A percentile compares a stretch with the other conserved stretches of the same genome.
phyloP scores from a whole-genome alignment of 106 monocot species.

The Hemerocallis citrina region DNA sequence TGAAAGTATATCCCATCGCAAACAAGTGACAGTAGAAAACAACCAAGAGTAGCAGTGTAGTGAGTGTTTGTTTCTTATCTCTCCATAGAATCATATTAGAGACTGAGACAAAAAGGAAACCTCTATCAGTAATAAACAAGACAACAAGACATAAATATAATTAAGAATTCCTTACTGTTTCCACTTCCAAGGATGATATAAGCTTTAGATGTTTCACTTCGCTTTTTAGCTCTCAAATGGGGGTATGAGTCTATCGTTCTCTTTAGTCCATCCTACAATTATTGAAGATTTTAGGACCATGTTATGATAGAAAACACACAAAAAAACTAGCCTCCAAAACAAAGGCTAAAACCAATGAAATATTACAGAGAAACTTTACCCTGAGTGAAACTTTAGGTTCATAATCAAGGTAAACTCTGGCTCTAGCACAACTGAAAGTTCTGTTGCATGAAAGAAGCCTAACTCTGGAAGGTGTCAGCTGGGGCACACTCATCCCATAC shows the following conservation, averaged over 20 bases:
- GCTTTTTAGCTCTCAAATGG: constrained; percentile 39
- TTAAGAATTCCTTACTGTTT: constrained; percentile 35
- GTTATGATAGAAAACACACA: not conserved
- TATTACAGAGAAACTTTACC: constrained; percentile 31
- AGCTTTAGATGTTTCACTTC: constrained; percentile 55
- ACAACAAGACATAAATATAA: not conserved
- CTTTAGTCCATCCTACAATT: constrained; percentile 72
- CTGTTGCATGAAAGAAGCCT: constrained; percentile 89
- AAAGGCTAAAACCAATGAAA: not conserved
- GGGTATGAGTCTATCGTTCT: constrained; percentile 75
- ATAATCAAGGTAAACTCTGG: constrained; percentile 72
- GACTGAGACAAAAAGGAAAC: constrained; percentile 44
- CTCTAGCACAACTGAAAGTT: constrained; percentile 82
- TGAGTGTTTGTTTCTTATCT: constrained; percentile 67
- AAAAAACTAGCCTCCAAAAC: not conserved
- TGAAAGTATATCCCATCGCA: constrained; percentile 59
- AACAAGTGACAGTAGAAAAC: constrained; percentile 67
- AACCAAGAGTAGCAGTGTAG: constrained; percentile 44
- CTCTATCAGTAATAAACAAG: not conserved
- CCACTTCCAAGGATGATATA: constrained; percentile 60
- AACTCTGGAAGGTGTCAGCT: constrained; percentile 89
- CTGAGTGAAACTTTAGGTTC: constrained; percentile 82
- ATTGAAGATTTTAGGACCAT: constrained; percentile 2
- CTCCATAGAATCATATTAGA: constrained; percentile 77
- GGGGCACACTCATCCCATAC: constrained; percentile 94